Evolutionary conservation across 2,329 filamentous ascomycete genomes (phyloP).

Genomic region (Diplodia seriata): DNA sequence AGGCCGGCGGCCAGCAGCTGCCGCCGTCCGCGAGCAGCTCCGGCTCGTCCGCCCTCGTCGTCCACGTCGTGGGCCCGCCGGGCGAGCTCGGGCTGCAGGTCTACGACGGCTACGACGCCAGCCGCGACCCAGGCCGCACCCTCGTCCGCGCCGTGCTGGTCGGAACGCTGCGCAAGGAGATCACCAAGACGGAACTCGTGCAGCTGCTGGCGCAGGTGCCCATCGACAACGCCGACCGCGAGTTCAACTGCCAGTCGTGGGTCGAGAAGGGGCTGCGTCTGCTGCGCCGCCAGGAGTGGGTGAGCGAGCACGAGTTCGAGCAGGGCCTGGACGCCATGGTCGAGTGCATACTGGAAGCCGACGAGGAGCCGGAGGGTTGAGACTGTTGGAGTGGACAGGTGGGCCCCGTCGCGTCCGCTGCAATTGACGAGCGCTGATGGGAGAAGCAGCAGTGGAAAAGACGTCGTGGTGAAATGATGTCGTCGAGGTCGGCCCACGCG

Average conservation of each 20-base stretch:
- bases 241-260: conserved; percentile 32
- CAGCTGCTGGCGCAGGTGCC: conserved; percentile 14
- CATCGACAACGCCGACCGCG: conserved; percentile 20
- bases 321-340: conserved; percentile 26
- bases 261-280: conserved; percentile 21
- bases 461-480: background rate
- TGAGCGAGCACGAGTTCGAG: conserved; percentile 28
- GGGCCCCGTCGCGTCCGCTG: background rate
- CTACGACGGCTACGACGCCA: conserved; percentile 24
- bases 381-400: background rate
- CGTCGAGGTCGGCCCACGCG: background rate
- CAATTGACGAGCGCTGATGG: background rate
- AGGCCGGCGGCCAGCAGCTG: background rate
- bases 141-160: conserved; percentile 24
- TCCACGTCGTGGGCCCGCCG: conserved; percentile 20
- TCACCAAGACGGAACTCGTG: conserved; percentile 20
- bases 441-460: background rate
- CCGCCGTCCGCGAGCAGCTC: background rate
- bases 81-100: conserved; percentile 21
- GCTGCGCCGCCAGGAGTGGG: conserved; percentile 15
- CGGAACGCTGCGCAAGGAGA: conserved; percentile 25
- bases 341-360: conserved; percentile 25
- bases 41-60: conserved; percentile 2
- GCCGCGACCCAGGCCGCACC: background rate
- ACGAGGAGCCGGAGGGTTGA: conserved; percentile 28